phyloP scores from a whole-genome alignment of 352 stramenopile genomes.

The Phytophthora sp. region DNA sequence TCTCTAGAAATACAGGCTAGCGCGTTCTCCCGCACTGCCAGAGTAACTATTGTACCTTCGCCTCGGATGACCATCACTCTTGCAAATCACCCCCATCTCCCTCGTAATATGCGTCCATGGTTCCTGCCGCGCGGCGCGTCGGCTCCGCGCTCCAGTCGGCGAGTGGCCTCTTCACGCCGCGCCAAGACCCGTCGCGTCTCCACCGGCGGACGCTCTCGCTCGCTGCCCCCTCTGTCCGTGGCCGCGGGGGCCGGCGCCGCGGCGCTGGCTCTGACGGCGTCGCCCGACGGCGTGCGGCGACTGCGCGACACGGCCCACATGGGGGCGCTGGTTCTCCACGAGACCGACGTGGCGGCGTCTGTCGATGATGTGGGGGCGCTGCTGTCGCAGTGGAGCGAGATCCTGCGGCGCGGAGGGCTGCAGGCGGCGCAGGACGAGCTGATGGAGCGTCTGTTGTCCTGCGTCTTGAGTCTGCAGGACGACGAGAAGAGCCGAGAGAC shows the following conservation, averaged over 20 bases:
- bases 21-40: too few relatives aligned
- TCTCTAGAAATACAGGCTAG: too few relatives aligned
- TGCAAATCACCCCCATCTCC: background rate
- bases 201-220: constrained; percentile 17
- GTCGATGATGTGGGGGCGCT: constrained; percentile 3
- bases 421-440: constrained; percentile 29
- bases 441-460: constrained; percentile 20
- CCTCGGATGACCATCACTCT: constrained; percentile 25
- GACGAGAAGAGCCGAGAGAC: constrained; percentile 23
- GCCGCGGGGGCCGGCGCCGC: constrained; percentile 14
- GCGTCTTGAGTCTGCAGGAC: constrained; percentile 21
- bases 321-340: constrained; percentile 27
- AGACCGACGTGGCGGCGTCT: constrained; percentile 22
- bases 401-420: constrained; percentile 18
- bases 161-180: background rate
- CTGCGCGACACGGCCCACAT: constrained; percentile 38
- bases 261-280: constrained; percentile 15
- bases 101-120: constrained; percentile 5
- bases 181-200: background rate
- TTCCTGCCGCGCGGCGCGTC: constrained; percentile 8
- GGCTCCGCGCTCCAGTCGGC: background rate
- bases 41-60: too few relatives aligned
- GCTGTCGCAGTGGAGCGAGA: constrained; percentile 7
- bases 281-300: constrained; percentile 3
- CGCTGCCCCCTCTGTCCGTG: constrained; percentile 21